Conservation (phyloP, 1,284 basidiomycete genomes). For the Psilocybe mexicana region DNA sequence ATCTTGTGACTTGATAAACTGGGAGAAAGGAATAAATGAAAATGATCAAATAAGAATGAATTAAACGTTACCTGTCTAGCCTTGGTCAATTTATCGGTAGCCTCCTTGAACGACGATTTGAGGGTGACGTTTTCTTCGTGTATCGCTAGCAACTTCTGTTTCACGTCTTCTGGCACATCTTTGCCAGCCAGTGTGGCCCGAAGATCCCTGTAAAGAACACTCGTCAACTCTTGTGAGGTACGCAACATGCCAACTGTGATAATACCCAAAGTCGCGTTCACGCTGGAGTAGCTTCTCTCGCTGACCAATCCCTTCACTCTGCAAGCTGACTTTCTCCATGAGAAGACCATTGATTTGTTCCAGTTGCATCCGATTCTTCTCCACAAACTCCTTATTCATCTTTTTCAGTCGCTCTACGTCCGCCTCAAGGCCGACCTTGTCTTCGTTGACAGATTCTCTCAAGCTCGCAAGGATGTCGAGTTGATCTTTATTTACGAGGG, state of each 20-base stretch:
- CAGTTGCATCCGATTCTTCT: slow-evolving; percentile 89
- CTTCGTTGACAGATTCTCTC: slow-evolving; percentile 86
- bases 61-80: slow-evolving; percentile 63
- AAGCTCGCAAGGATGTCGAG: slow-evolving; percentile 80
- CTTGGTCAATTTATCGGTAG: slow-evolving; percentile 80
- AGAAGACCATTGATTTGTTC: slow-evolving; percentile 88
- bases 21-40: not conserved
- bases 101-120: slow-evolving; percentile 71
- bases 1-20: slow-evolving; percentile 94
- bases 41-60: not conserved
- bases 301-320: slow-evolving; percentile 84
- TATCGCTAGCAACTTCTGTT: slow-evolving; percentile 70
- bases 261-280: slow-evolving; percentile 77
- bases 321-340: slow-evolving; percentile 89
- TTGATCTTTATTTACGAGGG: slow-evolving; percentile 83
- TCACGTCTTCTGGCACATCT: slow-evolving; percentile 80
- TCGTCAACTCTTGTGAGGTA: not conserved
- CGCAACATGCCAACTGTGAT: not conserved
- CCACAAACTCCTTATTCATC: slow-evolving; percentile 71
- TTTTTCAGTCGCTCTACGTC: slow-evolving; percentile 67
- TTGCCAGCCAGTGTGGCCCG: slow-evolving; percentile 72
- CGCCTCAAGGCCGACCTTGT: slow-evolving; percentile 75
- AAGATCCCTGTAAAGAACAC: slow-evolving; percentile 56
- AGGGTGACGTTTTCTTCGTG: slow-evolving; percentile 77
- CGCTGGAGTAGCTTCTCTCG: slow-evolving; percentile 82